Base-by-base conservation (phyloP, 768 basidiomycete genomes). In the Vishniacozyma victoriae region DNA sequence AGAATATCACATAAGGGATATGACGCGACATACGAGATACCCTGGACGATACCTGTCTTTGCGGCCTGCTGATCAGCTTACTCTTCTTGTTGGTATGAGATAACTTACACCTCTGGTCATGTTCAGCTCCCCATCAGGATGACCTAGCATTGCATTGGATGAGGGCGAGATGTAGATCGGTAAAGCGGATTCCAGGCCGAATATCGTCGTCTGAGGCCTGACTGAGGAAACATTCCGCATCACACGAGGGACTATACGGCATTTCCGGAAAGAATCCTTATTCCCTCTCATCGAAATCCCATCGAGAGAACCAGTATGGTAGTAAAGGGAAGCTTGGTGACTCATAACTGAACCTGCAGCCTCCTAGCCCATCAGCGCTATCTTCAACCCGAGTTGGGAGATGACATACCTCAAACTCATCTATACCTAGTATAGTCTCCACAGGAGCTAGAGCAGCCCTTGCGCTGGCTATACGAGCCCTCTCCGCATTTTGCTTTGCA, bases 111-210 rank as follows among this genome's bases (percentile, higher is more conserved):
- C 71, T 43, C 63, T 57, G 31, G 70, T 65, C 4, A 74, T 44
- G 5, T 64, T 48, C 16, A 60, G 52, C 50, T 75, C 74, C 13
- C 71, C 74, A 4, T 69, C 54, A 1, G 73, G 71, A 56, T 74
- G 72, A 18, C 67, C 68, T 7, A 76, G 59, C 4, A 66, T 66
- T 0, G 72, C 73, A 72, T 74, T 74, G 1, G 73, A 74, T 2
- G 73, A 69, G 0, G 75, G 74, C 1, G 64, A 65, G 44, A 76
- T 62, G 56, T 71, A 75, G 55, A 76, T 59, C 57, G 75, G 75
- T 15, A 74, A 23, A 4, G 51, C 47, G 23, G 64, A 62, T 25
- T 56, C 46, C 26, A 66, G 57, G 0, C 75, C 75, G n/a, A 74
- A 53, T 41, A 75, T 60, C 16, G 46, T 46, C 3, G 56, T 54